These are phyloP conservation scores for Furcasterigmium furcatum DNA, from an alignment of 2,329 filamentous ascomycete species.

Conservation along the genomic window DNA sequence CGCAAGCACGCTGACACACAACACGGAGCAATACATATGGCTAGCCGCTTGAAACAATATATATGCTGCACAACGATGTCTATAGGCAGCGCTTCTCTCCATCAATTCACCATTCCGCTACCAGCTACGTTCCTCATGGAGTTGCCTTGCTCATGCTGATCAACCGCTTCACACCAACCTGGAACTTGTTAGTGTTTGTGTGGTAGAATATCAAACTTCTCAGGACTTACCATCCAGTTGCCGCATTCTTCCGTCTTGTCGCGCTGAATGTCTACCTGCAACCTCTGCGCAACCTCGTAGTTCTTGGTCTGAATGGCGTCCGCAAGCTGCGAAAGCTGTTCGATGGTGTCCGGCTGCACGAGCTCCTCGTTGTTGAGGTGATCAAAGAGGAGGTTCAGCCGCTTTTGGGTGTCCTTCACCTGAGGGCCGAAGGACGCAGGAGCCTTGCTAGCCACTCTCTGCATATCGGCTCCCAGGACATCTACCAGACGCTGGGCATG, in stretches of 20 bases:
- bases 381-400: constrained; percentile 90
- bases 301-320: constrained; percentile 66
- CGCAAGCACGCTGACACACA: too few relatives aligned
- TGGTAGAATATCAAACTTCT: background rate
- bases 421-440: constrained; percentile 84
- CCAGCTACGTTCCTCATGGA: constrained; percentile 36
- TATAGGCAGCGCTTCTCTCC: too few relatives aligned
- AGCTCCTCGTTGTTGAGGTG: constrained; percentile 95
- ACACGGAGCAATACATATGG: too few relatives aligned
- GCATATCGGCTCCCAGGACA: constrained; percentile 78
- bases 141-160: constrained; percentile 79
- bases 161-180: constrained; percentile 75
- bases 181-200: constrained; percentile 32
- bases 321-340: constrained; percentile 61
- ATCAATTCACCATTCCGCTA: too few relatives aligned
- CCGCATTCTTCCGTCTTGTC: constrained; percentile 79
- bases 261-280: constrained; percentile 73
- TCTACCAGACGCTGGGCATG: constrained; percentile 77
- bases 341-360: constrained; percentile 74
- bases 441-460: constrained; percentile 81
- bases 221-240: constrained; percentile 75
- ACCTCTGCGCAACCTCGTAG: constrained; percentile 61
- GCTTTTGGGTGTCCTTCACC: constrained; percentile 91
- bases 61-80: background rate
- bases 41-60: background rate